Base-by-base conservation (phyloP, 73 alveolate species). In the Paramecium sexaurelia region DNA sequence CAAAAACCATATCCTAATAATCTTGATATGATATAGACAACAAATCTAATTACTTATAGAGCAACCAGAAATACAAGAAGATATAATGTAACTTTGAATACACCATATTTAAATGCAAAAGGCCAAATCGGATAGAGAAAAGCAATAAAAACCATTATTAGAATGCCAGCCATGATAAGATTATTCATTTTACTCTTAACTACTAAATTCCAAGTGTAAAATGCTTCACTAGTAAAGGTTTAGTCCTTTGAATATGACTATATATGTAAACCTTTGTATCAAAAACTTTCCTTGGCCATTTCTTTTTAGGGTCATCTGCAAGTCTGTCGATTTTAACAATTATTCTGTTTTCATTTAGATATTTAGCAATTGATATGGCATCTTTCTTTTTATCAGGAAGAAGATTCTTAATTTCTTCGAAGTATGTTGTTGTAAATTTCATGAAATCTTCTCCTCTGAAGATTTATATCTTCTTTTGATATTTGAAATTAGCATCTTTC, bases 41-140 rank as follows among this genome's bases (percentile, higher is more conserved):
- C 8, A n/a, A 78, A 20, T 78, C 90, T 39, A 19, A 78, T 35
- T 13, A 78, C 75, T 41, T 36, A 15, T 1, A 78, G 32, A 7
- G 20, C 90, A 24, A 20, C 36, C 27, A 78, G 29, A 43, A 78
- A 78, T 33, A 78, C 71, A 10, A 20, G 55, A 20, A 78, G 26
- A 27, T 78, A 40, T 8, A 78, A 33, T 39, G 90, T 41, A 24
- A 78, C 33, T 43, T 78, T 78, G 40, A 78, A 78, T 5, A 78
- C 45, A 10, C 61, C 75, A 43, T 9, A 75, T 41, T 75, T 75
- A 39, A 75, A 75, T 33, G 39, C 36, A 36, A 75, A 75, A 8
- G 89, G 89, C 89, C 89, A 75, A 4, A 75, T 39, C 2, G 89
- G 89, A 29, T 75, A 78, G 68, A 78, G 71, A 20, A 37, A 78